Conservation (phyloP, 2,329 filamentous ascomycete species). For the Colletotrichum musicola region DNA sequence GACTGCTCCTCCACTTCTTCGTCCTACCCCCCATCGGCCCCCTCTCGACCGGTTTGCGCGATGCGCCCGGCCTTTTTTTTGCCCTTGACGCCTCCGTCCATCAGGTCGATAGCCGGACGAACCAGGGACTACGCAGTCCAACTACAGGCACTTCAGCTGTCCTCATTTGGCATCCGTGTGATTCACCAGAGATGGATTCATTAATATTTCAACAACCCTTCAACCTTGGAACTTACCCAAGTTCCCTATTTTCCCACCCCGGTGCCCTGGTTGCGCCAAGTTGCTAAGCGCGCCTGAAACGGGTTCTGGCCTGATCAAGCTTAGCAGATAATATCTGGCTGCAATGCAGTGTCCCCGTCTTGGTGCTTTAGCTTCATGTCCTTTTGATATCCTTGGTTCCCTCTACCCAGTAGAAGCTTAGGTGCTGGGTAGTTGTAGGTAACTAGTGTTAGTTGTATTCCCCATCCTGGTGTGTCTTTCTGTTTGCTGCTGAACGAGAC, state of each 20-base stretch:
- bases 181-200: not conserved
- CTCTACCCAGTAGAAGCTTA: too few relatives aligned
- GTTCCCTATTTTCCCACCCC: not conserved
- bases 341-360: slow-evolving; percentile 19
- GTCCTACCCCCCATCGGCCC: slow-evolving; percentile 1
- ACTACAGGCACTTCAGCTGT: slow-evolving; percentile 2
- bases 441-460: too few relatives aligned
- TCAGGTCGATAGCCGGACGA: not conserved
- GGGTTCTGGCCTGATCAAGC: slow-evolving; percentile 30
- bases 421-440: too few relatives aligned
- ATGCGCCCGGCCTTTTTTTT: not conserved
- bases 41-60: slow-evolving; percentile 22
- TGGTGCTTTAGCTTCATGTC: not conserved
- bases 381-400: too few relatives aligned
- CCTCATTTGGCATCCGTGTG: not conserved
- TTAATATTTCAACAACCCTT: slow-evolving; percentile 2
- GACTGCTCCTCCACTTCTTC: not conserved
- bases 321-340: slow-evolving; percentile 5
- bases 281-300: slow-evolving; percentile 18
- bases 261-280: slow-evolving; percentile 17
- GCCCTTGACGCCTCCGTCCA: not conserved
- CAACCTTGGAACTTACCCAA: not conserved
- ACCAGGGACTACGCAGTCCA: not conserved
- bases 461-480: too few relatives aligned
- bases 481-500: slow-evolving; percentile 5